A percentile compares a stretch with the other conserved stretches of the same genome.
Evolutionary conservation across 2,329 filamentous ascomycete species (phyloP).

Genomic region (Talaromyces sp.): DNA sequence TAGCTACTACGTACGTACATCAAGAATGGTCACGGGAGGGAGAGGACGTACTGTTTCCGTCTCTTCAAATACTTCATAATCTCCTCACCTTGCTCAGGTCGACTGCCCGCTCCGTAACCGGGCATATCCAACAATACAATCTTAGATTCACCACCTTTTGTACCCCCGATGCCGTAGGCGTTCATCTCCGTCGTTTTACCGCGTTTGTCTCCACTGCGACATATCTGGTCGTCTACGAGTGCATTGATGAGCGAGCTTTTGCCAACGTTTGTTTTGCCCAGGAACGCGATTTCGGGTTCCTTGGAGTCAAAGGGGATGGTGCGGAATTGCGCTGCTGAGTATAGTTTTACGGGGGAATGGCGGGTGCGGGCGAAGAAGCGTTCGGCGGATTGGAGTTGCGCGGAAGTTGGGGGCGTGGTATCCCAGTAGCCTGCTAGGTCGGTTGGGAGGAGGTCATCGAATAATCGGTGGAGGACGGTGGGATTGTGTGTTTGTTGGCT

Average conservation of each 20-base stretch:
- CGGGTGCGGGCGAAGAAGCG: slow-evolving; percentile 43
- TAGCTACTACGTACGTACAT: not conserved
- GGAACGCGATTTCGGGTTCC: slow-evolving; percentile 59
- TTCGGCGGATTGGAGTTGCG: slow-evolving; percentile 43
- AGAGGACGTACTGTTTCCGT: slow-evolving; percentile 51
- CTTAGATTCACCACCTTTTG: slow-evolving; percentile 39
- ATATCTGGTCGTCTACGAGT: slow-evolving; percentile 49
- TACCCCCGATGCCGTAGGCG: slow-evolving; percentile 57
- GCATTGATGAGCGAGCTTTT: slow-evolving; percentile 65
- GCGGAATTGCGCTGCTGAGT: slow-evolving; percentile 57
- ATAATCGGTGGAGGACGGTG: slow-evolving; percentile 14
- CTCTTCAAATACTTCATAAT: slow-evolving; percentile 63
- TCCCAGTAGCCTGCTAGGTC: slow-evolving; percentile 48
- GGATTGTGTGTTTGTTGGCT: not conserved
- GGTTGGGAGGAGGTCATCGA: slow-evolving; percentile 28
- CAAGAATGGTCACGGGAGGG: not conserved
- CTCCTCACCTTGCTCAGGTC: slow-evolving; percentile 59
- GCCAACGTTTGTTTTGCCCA: slow-evolving; percentile 66
- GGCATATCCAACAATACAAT: slow-evolving; percentile 66
- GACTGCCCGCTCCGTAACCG: slow-evolving; percentile 61
- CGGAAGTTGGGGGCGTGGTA: slow-evolving; percentile 38
- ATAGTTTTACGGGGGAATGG: slow-evolving; percentile 53
- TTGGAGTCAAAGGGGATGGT: slow-evolving; percentile 50
- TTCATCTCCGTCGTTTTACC: slow-evolving; percentile 63
- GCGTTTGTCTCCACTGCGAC: slow-evolving; percentile 54